phyloP scores from a whole-genome alignment of 805 yeast genomes.

The Ogataea pini region DNA sequence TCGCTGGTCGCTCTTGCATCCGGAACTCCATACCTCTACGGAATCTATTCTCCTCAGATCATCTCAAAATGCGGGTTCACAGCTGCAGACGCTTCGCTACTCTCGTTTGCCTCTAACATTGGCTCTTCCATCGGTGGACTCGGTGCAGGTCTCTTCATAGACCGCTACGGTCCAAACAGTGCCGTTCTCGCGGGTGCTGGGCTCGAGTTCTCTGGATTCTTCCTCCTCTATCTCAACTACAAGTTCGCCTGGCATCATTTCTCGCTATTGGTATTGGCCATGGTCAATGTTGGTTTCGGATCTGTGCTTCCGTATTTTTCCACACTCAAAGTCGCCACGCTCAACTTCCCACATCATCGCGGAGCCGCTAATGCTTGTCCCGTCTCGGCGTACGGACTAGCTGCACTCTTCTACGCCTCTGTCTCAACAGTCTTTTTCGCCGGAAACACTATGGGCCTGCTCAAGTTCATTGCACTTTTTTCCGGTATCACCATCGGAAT shows the following conservation, averaged over 20 bases:
- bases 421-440: conserved; percentile 54
- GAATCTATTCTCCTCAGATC: conserved; percentile 75
- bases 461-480: conserved; percentile 53
- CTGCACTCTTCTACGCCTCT: conserved; percentile 65
- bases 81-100: conserved; percentile 60
- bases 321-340: conserved; percentile 55
- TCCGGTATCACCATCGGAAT: conserved; percentile 49
- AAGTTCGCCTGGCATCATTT: conserved; percentile 41
- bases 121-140: conserved; percentile 73
- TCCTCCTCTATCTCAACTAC: conserved; percentile 50
- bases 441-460: conserved; percentile 54
- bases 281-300: conserved; percentile 62
- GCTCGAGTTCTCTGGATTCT: conserved; percentile 56
- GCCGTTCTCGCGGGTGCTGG: conserved; percentile 58
- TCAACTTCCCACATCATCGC: conserved; percentile 69
- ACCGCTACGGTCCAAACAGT: conserved; percentile 54
- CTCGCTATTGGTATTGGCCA: conserved; percentile 45
- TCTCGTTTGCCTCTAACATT: conserved; percentile 60
- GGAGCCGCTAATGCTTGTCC: conserved; percentile 73
- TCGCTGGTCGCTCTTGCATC: conserved; percentile 47
- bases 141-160: conserved; percentile 70
- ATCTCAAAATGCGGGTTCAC: conserved; percentile 56
- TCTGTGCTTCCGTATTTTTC: conserved; percentile 62
- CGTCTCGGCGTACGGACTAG: conserved; percentile 67
- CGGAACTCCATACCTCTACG: conserved; percentile 75